A percentile compares a stretch with the other conserved stretches of the same genome.
Evolutionary conservation across 257 asterid species (phyloP).

Genomic region (Solanum arcanum): DNA sequence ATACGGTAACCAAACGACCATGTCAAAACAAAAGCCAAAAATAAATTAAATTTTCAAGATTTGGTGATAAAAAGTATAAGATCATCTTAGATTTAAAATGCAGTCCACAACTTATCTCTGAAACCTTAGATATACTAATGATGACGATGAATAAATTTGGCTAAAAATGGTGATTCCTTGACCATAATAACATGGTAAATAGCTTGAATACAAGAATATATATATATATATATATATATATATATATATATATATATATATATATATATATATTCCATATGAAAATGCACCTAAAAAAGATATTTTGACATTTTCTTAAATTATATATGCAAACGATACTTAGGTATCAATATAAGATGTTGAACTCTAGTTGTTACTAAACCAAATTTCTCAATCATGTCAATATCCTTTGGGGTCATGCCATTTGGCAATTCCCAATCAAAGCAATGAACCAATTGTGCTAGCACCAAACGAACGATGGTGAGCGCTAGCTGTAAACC

Average conservation of each 20-base stretch:
- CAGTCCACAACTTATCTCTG: too few relatives aligned
- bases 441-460: conserved; percentile 3
- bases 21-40: too few relatives aligned
- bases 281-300: background rate
- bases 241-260: too few relatives aligned
- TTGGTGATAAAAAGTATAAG: too few relatives aligned
- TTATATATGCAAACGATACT: conserved; percentile 1
- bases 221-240: too few relatives aligned
- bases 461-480: background rate
- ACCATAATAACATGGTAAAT: background rate
- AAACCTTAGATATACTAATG: too few relatives aligned
- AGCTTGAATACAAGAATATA: background rate
- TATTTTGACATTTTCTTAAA: background rate
- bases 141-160: too few relatives aligned
- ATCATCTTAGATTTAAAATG: too few relatives aligned
- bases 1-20: too few relatives aligned
- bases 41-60: too few relatives aligned
- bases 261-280: background rate
- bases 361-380: background rate
- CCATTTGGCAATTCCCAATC: conserved; percentile 5
- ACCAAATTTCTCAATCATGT: background rate
- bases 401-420: background rate
- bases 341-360: conserved; percentile 6
- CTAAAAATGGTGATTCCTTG: background rate
- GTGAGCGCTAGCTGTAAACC: conserved; percentile 1